Evolutionary conservation across 2,329 filamentous ascomycete species (phyloP), one percentile per base, ranked within the genome.

Genomic region (Stenocarpella maydis): DNA sequence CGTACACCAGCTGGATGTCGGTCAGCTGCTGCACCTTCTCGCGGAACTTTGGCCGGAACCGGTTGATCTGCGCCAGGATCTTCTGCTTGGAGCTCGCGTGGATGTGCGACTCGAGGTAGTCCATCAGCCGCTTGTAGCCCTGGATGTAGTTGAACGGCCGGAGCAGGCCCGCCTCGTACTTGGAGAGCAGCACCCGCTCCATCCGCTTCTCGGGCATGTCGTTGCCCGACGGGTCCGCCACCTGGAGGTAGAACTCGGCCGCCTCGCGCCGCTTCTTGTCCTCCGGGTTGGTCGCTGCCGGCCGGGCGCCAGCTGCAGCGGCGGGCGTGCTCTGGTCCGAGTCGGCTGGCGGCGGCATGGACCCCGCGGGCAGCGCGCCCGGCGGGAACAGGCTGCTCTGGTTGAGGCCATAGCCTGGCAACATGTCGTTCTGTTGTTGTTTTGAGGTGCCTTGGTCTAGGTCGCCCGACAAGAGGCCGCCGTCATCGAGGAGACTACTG

Each of bases 121-220:
- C 90, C 72, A 94, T 93, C 58, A 99, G 84, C 39, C 94, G 89
- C 14, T 94, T 92, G 79, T 99, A 99, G 15, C 96, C 96, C 77
- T 97, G 97, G 75, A 98, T 93, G 80, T 99, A 99, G 82, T 98
- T 98, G 86, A 99, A 99, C 1, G 96, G 96, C 77, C 95, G 96
- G 69, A 99, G 84, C 76, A 99, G 86, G 1, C 96, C 96, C 0
- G 96, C 96, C 74, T 98, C 95, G 80, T 97, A 97, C 80, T 99
- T 99, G 72, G 96, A 96, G 78, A 92, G 93, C 68, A 99, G 88
- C 8, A 99, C 88, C 74, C 96, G 94, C 76, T 95, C 92, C 93
- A 99, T 97, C 71, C 96, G 92, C 79, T 97, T 94, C 80, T 98
- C 95, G 15, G 96, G 94, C 26, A 92, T 92, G 74, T 94, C 87